A percentile compares a stretch with the other conserved stretches of the same genome.
phyloP scores from a whole-genome alignment of 345 rosid species.

The Noccaea caerulescens region DNA sequence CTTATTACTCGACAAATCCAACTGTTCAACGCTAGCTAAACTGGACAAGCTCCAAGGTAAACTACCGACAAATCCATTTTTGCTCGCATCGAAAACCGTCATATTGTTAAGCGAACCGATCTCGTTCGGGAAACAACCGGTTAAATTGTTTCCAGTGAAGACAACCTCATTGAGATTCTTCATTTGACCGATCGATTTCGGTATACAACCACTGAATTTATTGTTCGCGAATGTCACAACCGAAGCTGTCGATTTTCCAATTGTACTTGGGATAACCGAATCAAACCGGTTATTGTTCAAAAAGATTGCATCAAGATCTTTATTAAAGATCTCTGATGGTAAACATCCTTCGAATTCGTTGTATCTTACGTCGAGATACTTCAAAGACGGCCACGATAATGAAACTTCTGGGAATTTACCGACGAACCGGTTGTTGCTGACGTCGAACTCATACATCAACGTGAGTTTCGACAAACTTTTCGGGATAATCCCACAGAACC shows the following conservation, averaged over 20 bases:
- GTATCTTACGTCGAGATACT: conserved; percentile 61
- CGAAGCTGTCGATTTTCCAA: conserved; percentile 62
- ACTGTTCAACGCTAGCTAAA: conserved; percentile 45
- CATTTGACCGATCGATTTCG: conserved; percentile 62
- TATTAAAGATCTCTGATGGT: conserved; percentile 57
- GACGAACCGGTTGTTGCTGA: conserved; percentile 70
- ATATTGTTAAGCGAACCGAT: conserved; percentile 58
- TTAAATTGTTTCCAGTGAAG: conserved; percentile 54
- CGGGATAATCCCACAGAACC: conserved; percentile 76
- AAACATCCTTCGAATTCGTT: conserved; percentile 68
- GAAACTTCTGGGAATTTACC: conserved; percentile 56
- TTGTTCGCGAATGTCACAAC: conserved; percentile 64
- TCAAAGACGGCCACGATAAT: conserved; percentile 51
- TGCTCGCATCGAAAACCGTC: conserved; percentile 55
- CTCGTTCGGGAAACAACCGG: conserved; percentile 68
- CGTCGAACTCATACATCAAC: conserved; percentile 62
- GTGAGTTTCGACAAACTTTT: conserved; percentile 51
- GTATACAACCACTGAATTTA: conserved; percentile 63
- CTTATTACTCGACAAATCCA: conserved; percentile 50
- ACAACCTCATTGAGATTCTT: conserved; percentile 57
- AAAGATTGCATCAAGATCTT: conserved; percentile 67
- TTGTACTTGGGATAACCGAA: conserved; percentile 52
- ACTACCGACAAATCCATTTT: conserved; percentile 53
- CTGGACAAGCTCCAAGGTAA: conserved; percentile 50
- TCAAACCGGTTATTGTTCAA: conserved; percentile 65